A percentile compares a stretch with the other conserved stretches of the same genome.
Evolutionary conservation across 1,284 basidiomycete genomes (phyloP).

Genomic region (Sporisorium iseilematis-ciliati): DNA sequence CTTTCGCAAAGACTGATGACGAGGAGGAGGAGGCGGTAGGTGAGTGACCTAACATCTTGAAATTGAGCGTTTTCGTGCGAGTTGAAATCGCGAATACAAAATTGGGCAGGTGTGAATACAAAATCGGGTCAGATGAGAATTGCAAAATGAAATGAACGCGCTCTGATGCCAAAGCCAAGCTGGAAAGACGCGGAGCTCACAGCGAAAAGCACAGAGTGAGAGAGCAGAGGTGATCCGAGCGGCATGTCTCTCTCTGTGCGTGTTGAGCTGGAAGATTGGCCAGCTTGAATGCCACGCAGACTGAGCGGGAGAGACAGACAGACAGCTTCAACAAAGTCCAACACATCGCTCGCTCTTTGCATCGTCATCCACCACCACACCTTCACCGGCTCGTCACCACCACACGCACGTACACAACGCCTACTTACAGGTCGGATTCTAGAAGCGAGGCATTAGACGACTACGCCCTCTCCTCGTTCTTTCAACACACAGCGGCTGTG

Average conservation of each 20-base stretch:
- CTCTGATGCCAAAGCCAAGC: not conserved
- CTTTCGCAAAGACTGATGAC: not conserved
- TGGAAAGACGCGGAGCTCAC: constrained; percentile 15
- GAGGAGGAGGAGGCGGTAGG: not conserved
- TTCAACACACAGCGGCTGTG: constrained; percentile 7
- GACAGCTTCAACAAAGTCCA: not conserved
- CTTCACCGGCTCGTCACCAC: not conserved
- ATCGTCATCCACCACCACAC: not conserved
- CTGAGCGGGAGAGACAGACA: not conserved
- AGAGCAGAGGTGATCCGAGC: no score
- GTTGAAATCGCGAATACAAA: constrained; percentile 1
- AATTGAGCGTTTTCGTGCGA: constrained; percentile 21
- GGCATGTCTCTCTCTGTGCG: not conserved
- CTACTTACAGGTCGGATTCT: not conserved
- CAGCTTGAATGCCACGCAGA: constrained; percentile 18
- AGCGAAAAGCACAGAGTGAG: not conserved
- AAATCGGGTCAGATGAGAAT: not conserved
- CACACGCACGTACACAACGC: not conserved
- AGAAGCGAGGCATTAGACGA: not conserved
- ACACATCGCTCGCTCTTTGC: not conserved
- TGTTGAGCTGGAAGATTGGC: constrained; percentile 44
- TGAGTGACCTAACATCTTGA: not conserved
- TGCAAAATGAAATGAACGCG: constrained; percentile 3
- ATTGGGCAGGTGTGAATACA: not conserved
- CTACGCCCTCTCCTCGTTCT: not conserved